Percentiles rank a stretch among this genome's conserved stretches.
Conservation (phyloP, 331 rosid species). For the Acacia concinna region DNA sequence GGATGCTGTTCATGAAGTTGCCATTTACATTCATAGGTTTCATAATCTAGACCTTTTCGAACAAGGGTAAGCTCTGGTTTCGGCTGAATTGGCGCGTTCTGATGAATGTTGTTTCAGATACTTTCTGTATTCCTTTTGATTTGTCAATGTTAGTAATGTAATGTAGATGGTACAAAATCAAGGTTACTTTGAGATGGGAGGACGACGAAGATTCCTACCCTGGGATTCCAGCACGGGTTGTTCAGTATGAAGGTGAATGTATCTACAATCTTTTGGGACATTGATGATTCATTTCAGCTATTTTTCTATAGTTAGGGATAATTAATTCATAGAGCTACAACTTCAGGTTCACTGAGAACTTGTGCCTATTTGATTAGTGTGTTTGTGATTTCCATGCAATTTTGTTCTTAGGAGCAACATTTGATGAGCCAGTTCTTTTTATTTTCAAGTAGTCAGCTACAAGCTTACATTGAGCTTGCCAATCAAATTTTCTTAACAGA, state of each 20-base stretch:
- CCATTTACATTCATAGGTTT: conserved; percentile 81
- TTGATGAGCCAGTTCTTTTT: background rate
- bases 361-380: conserved; percentile 19
- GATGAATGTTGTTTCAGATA: background rate
- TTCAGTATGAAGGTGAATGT: conserved; percentile 73
- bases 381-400: conserved; percentile 4
- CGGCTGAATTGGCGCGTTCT: background rate
- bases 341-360: conserved; percentile 23
- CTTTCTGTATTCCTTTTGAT: background rate
- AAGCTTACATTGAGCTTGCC: background rate
- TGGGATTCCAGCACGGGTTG: conserved; percentile 86
- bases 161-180: conserved; percentile 78
- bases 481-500: background rate
- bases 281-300: background rate
- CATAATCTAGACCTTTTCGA: conserved; percentile 93
- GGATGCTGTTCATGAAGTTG: conserved; percentile 76
- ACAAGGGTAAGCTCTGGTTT: conserved; percentile 73
- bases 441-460: conserved; percentile 3
- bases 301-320: conserved; percentile 1
- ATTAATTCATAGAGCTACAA: background rate
- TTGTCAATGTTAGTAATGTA: background rate
- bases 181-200: conserved; percentile 85
- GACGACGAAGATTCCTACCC: conserved; percentile 47
- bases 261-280: background rate
- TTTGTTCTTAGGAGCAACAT: background rate